Base-by-base conservation (phyloP, 345 rosid genomes). In the Tarenaya hassleriana region DNA sequence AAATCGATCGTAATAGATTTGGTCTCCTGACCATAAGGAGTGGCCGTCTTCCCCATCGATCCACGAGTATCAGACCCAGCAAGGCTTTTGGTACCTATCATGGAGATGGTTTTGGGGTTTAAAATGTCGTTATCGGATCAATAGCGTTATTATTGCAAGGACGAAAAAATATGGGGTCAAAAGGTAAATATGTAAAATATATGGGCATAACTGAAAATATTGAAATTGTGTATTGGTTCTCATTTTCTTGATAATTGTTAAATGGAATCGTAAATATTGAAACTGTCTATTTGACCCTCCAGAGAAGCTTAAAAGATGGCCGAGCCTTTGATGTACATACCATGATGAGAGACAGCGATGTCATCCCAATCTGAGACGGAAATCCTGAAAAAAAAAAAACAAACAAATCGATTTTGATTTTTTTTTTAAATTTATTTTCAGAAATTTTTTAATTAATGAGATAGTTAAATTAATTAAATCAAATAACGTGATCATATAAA, bases 21-120 rank as follows among this genome's bases (percentile, higher is more conserved):
- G n/a, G n/a, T n/a, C n/a, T n/a, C 29, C 7, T 14, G 17, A 65
- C 70, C 59, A 66, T 46, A 41, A 66, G 50, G 16, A 66, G 65
- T 0, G 70, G 60, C 52, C 65, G 47, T 58, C 70, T 45, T 47
- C 70, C 70, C 59, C 70, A 66, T 58, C 59, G 53, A 4, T 66
- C 70, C 38, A 42, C 20, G 18, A 51, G 5, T 18, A 67, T 20
- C 19, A 67, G 2, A 67, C 52, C 61, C 55, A 60, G 1, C 41
- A 54, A 24, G 7, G 66, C 60, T 58, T 66, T 66, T 52, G 70
- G 64, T 46, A 58, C 64, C 70, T 58, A 32, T 44, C 50, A 41
- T 10, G 12, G 16, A 46, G 27, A 55, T 41, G 7, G 19, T 62
- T 12, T 27, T 24, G 4, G 1, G 34, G 12, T 14, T 49, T 38